These are phyloP conservation scores for Beta corolliflora DNA, from an alignment of 179 eudicot genomes.

Conservation along the genomic window DNA sequence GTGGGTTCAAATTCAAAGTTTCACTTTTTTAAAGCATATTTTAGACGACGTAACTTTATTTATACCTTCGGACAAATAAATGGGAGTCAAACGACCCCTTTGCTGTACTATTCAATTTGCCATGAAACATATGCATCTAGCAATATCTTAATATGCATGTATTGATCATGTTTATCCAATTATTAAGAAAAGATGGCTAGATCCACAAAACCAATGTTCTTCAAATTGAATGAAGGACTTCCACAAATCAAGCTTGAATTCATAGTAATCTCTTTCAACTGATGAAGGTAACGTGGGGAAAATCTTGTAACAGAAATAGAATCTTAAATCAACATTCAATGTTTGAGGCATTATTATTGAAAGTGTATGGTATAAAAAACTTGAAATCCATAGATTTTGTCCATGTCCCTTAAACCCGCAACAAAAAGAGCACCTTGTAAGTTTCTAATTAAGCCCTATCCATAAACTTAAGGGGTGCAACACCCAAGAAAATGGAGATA, in stretches of 20 bases:
- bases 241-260: not conserved
- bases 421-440: conserved; percentile 24
- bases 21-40: too few relatives aligned
- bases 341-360: conserved; percentile 20
- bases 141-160: too few relatives aligned
- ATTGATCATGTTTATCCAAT: not conserved
- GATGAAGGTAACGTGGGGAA: conserved; percentile 15
- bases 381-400: conserved; percentile 32
- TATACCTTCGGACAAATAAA: too few relatives aligned
- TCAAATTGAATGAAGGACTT: not conserved
- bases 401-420: conserved; percentile 29
- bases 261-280: conserved; percentile 5
- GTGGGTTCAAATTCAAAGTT: too few relatives aligned
- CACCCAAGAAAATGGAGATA: not conserved
- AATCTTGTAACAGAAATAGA: conserved; percentile 13
- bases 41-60: not conserved
- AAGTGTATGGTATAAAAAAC: not conserved
- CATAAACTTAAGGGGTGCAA: conserved; percentile 1
- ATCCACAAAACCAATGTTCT: not conserved
- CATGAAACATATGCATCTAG: too few relatives aligned
- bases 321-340: conserved; percentile 31
- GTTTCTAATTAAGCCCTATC: not conserved
- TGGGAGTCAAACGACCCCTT: too few relatives aligned
- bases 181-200: not conserved
- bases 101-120: too few relatives aligned